Evolutionary conservation across 1,284 basidiomycete genomes (phyloP).

Genomic region (Trichosporon faecale): DNA sequence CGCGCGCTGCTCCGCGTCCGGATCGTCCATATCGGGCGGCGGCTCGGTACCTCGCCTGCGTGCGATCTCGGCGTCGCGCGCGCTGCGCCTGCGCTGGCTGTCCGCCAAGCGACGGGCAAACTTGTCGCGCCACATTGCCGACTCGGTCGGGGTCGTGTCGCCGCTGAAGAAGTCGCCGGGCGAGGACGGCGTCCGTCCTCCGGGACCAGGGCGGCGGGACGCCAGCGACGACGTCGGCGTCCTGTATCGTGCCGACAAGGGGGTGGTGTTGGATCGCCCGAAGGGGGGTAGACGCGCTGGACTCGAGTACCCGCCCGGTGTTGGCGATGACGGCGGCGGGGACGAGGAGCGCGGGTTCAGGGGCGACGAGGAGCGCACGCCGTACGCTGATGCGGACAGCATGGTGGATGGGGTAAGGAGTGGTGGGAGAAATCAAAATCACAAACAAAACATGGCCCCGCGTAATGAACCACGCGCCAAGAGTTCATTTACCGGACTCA

Average conservation of each 20-base stretch:
- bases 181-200: not conserved
- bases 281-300: conserved; percentile 11
- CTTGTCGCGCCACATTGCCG: conserved; percentile 42
- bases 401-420: conserved; percentile 5
- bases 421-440: conserved; percentile 1
- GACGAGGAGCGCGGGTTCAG: conserved; percentile 39
- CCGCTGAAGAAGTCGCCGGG: conserved; percentile 35
- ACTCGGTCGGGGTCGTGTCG: conserved; percentile 40
- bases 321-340: conserved; percentile 29
- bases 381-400: conserved; percentile 19
- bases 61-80: conserved; percentile 31
- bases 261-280: not conserved
- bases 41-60: conserved; percentile 28
- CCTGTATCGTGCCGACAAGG: conserved; percentile 25
- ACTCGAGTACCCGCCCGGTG: conserved; percentile 14
- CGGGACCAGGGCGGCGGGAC: not conserved
- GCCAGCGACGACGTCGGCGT: conserved; percentile 11
- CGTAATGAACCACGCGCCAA: not conserved
- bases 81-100: conserved; percentile 30
- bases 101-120: conserved; percentile 38
- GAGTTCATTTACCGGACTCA: not conserved
- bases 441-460: conserved; percentile 10
- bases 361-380: conserved; percentile 35
- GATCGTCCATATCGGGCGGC: conserved; percentile 14
- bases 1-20: conserved; percentile 41